Conservation (phyloP, 1,139 yeast species). For the Nakaseomyces sp. region DNA sequence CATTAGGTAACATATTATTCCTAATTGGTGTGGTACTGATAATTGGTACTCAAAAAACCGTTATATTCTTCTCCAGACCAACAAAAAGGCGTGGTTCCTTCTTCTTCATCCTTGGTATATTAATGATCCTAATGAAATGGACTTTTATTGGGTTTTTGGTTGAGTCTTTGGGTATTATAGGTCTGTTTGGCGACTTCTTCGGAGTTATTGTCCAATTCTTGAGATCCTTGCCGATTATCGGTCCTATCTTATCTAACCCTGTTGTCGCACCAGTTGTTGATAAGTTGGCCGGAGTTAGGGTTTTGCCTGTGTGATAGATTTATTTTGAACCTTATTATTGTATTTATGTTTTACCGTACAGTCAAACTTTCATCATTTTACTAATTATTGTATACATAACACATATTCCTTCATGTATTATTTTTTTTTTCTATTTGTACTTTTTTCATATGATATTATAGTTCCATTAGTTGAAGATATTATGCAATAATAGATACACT, state of each 20-base stretch:
- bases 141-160: conserved; percentile 78
- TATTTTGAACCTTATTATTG: background rate
- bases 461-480: too few relatives aligned
- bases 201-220: conserved; percentile 86
- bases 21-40: conserved; percentile 74
- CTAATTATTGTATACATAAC: background rate
- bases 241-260: conserved; percentile 79
- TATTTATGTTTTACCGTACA: background rate
- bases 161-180: conserved; percentile 81
- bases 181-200: conserved; percentile 84
- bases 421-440: too few relatives aligned
- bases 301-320: conserved; percentile 56
- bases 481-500: too few relatives aligned
- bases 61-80: conserved; percentile 78
- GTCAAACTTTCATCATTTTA: background rate
- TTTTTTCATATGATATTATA: too few relatives aligned
- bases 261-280: conserved; percentile 69
- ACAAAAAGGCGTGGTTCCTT: conserved; percentile 78
- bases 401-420: conserved; percentile 2
- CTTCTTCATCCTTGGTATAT: conserved; percentile 66
- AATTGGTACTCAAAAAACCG: conserved; percentile 80
- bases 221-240: conserved; percentile 80
- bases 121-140: conserved; percentile 63
- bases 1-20: conserved; percentile 77
- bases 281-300: conserved; percentile 53